Evolutionary conservation across 352 stramenopile genomes (phyloP).

Genomic region (Phytophthora constricta): DNA sequence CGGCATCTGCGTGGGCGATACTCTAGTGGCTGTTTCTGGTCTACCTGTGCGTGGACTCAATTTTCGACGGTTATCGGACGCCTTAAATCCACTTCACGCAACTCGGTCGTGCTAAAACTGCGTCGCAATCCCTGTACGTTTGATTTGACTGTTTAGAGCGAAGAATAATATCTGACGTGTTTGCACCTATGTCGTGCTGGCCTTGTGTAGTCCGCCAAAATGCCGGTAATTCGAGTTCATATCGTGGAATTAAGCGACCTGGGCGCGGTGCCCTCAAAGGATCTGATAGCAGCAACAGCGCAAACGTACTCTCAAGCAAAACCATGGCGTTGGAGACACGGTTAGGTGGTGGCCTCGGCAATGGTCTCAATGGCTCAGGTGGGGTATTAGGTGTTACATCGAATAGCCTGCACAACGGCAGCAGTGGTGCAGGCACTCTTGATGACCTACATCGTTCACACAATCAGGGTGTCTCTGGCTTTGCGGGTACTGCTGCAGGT

Average conservation of each 20-base stretch:
- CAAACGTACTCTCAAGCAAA: conserved; percentile 77
- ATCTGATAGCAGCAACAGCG: conserved; percentile 71
- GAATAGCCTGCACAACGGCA: conserved; percentile 34
- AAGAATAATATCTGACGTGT: conserved; percentile 12
- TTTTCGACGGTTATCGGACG: conserved; percentile 85
- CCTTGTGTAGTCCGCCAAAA: conserved; percentile 68
- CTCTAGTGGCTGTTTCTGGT: conserved; percentile 73
- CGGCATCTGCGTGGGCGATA: conserved; percentile 83
- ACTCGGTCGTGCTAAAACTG: conserved; percentile 82
- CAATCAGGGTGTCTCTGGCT: conserved; percentile 25
- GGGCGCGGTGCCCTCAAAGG: conserved; percentile 56
- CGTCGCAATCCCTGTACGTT: conserved; percentile 82
- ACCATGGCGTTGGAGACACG: conserved; percentile 75
- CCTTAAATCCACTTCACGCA: conserved; percentile 80
- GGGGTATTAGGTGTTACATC: conserved; percentile 13
- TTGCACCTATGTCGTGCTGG: conserved; percentile 7
- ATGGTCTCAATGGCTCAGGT: conserved; percentile 34
- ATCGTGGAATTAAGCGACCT: conserved; percentile 66
- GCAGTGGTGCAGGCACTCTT: conserved; percentile 13
- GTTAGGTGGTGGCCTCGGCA: conserved; percentile 52
- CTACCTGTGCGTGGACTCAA: conserved; percentile 75
- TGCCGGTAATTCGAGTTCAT: conserved; percentile 52
- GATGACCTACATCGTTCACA: conserved; percentile 41
- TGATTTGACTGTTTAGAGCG: not conserved
- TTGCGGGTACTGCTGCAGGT: conserved; percentile 20